Base-by-base conservation (phyloP, 768 basidiomycete genomes). In the Pisolithus orientalis region DNA sequence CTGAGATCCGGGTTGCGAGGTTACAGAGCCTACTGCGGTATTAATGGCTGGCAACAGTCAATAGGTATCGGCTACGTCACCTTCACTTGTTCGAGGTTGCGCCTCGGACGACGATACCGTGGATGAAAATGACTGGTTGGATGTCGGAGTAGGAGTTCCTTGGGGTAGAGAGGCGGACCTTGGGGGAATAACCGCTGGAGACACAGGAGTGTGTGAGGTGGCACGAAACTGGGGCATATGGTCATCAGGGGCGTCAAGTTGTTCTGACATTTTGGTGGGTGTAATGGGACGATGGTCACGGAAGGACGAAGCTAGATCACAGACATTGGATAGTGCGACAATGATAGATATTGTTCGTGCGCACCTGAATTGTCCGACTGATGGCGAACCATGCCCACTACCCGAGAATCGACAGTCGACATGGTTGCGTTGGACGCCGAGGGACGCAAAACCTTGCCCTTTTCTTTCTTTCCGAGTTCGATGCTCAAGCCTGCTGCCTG, bases 381-480 rank as follows among this genome's bases (percentile, higher is more conserved):
- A 46, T 62, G 57, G 39, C 66, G 60, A 25, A 53, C 43, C 52
- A 64, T 34, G 37, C 59, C 49, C 3, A 34, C 34, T 13, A 50
- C 39, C 37, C 63, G 60, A 14, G 62, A 64, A 43, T 75, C 72
- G 14, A 53, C 56, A 44, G 43, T 47, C 24, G 65, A 61, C 14
- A 63, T 59, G 50, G 63, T 32, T 27, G 47, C 10, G 52, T 47
- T 68, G 50, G 68, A 68, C 29, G 48, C 13, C 7, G 63, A 68
- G 1, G 62, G 57, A 28, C 58, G 55, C 8, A 56, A 39, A 14
- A 50, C 37, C 39, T 25, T 66, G 11, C 50, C 38, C 40, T 53
- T 62, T 47, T 58, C 64, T 53, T 61, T 70, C 56, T 58, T 69
- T 24, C 53, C 29, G 32, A 64, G 52, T 75, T 86, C 73, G 76